Conservation (phyloP, 2,329 filamentous ascomycete species). For the Epichloe brachyelytri region DNA sequence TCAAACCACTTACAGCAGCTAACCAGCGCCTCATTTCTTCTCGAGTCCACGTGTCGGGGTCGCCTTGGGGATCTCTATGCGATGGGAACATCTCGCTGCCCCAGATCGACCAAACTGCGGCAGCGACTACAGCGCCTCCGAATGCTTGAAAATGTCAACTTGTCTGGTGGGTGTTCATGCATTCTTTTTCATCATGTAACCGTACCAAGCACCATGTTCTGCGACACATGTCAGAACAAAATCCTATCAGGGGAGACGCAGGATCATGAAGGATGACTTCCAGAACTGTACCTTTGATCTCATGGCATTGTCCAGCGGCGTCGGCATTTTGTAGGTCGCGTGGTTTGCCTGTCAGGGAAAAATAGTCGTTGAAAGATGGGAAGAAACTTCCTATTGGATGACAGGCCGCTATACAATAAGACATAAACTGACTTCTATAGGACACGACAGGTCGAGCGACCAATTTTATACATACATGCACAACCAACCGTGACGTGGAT, state of each 20-base stretch:
- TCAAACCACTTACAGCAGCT: conserved; percentile 47
- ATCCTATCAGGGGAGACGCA: neutral
- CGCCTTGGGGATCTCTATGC: conserved; percentile 62
- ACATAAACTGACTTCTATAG: too few species aligned
- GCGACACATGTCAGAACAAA: neutral
- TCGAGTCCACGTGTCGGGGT: conserved; percentile 58
- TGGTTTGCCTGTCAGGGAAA: conserved; percentile 10
- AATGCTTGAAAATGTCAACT: conserved; percentile 43
- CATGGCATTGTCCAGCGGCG: conserved; percentile 53
- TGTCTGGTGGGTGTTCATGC: neutral
- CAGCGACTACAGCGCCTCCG: conserved; percentile 67
- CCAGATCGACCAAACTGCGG: conserved; percentile 75
- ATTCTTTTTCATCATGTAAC: neutral
- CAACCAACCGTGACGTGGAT: neutral
- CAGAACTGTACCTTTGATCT: conserved; percentile 47
- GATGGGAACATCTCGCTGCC: conserved; percentile 73
- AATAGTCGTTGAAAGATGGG: too few species aligned
- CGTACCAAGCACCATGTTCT: conserved; percentile 61
- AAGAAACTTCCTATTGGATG: too few species aligned
- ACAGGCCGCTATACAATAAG: too few species aligned
- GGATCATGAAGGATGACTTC: too few species aligned
- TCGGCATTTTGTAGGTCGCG: conserved; percentile 40
- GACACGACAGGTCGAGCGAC: too few species aligned
- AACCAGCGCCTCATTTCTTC: conserved; percentile 76
- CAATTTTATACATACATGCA: neutral